Percentiles rank a stretch among this genome's conserved stretches.
Evolutionary conservation across 2,329 filamentous ascomycete genomes (phyloP).

Genomic region (Phialocephala subalpina): DNA sequence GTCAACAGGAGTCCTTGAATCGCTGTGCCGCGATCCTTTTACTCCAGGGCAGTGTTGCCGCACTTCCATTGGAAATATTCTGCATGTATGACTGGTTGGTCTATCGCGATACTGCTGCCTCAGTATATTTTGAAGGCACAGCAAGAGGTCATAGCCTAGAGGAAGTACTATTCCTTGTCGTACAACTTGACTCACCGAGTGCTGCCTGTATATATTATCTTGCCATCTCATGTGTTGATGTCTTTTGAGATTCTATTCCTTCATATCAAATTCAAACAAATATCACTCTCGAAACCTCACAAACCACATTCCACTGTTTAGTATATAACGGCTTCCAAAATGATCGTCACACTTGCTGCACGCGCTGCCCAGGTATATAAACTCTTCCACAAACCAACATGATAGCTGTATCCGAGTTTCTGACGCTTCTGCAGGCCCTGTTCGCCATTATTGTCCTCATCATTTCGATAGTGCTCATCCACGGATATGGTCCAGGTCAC

Average conservation of each 20-base stretch:
- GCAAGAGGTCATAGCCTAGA: constrained; percentile 25
- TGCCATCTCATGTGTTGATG: background rate
- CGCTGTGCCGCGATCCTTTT: constrained; percentile 33
- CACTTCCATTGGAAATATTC: background rate
- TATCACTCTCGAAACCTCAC: background rate
- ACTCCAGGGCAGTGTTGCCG: constrained; percentile 13
- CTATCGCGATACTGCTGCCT: constrained; percentile 7
- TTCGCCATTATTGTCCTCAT: constrained; percentile 37
- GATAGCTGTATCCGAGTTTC: background rate
- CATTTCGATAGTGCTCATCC: constrained; percentile 37
- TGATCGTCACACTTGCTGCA: constrained; percentile 37
- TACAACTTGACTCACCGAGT: constrained; percentile 20
- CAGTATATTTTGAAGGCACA: constrained; percentile 8
- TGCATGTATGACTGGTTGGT: constrained; percentile 12
- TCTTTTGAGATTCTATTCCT: background rate
- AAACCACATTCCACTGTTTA: background rate
- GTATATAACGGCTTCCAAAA: constrained; percentile 19
- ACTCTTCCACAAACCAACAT: background rate
- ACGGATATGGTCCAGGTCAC: constrained; percentile 27
- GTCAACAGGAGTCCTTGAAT: constrained; percentile 16
- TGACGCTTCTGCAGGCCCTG: constrained; percentile 27
- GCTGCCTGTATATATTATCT: constrained; percentile 18
- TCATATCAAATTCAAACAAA: background rate
- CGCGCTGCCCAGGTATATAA: constrained; percentile 21
- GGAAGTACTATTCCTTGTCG: constrained; percentile 20